Percentiles rank a stretch among this genome's conserved stretches.
Conservation (phyloP, 139 green algal genomes). For the Ettlia oleoabundans region DNA sequence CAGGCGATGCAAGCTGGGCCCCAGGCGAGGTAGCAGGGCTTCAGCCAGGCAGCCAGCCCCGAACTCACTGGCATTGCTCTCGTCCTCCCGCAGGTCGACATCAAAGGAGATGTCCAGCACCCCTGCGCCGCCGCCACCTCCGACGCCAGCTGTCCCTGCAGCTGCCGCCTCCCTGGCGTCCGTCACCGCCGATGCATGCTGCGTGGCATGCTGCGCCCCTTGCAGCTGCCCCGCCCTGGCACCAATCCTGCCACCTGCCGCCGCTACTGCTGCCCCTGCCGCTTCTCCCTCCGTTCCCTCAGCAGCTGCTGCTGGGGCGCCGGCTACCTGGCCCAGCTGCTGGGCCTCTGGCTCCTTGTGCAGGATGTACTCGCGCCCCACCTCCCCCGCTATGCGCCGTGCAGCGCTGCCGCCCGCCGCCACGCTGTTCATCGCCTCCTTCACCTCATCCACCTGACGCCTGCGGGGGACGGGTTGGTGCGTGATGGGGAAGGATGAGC, state of each 20-base stretch:
- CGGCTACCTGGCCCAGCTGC: neutral
- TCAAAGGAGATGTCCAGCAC: slow-evolving; percentile 41
- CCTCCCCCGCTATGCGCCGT: slow-evolving; percentile 65
- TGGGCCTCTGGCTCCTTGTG: slow-evolving; percentile 31
- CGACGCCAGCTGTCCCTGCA: neutral
- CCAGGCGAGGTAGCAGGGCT: too few relatives aligned
- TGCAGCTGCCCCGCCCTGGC: neutral
- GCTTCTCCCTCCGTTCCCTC: slow-evolving; percentile 2
- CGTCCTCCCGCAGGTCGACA: slow-evolving; percentile 1
- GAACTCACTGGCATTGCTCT: too few relatives aligned
- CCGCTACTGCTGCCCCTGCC: slow-evolving; percentile 20
- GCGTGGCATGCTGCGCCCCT: neutral
- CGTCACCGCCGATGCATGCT: neutral
- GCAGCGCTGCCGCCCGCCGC: neutral
- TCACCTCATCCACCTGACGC: slow-evolving; percentile 51
- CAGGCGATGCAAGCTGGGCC: too few relatives aligned
- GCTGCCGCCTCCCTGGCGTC: too few relatives aligned
- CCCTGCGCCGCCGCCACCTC: neutral
- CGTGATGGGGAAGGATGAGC: too few relatives aligned
- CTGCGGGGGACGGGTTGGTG: too few relatives aligned
- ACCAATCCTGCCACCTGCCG: neutral
- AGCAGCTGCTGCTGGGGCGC: slow-evolving; percentile 3
- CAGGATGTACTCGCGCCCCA: slow-evolving; percentile 76
- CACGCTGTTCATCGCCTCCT: slow-evolving; percentile 41
- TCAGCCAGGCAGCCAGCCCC: too few relatives aligned